Base-by-base conservation (phyloP, 345 rosid genomes). In the Nasturtium officinale region DNA sequence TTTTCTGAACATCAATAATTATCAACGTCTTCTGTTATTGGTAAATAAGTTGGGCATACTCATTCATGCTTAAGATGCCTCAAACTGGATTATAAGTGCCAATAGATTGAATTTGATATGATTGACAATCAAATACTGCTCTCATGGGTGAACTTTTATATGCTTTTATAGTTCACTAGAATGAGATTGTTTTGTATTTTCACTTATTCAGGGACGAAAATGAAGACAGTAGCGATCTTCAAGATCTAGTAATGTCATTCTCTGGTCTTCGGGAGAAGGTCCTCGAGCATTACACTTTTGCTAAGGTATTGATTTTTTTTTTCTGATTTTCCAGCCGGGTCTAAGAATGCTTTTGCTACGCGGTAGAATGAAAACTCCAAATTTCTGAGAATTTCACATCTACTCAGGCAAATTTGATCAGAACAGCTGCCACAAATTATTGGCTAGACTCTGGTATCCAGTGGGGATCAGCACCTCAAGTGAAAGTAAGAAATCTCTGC, bases 391-490 rank as follows among this genome's bases (percentile, higher is more conserved):
- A 45, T 7, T 26, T 61, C 45, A 26, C 65, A 30, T 75, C 20
- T 43, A 37, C 46, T 30, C 83, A 93, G 98, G 97, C 98, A 71
- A 94, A 84, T 81, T 79, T 89, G 81, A 89, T 94, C 72, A 88
- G 97, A 81, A 80, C 90, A 77, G 95, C 97, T 61, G 97, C 91
- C 63, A 82, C 80, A 26, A 81, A 82, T 75, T 94, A 88, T 82
- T 83, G 91, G 77, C 79, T 94, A 72, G 89, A 88, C 77, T 88
- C 98, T 69, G 96, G 97, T 78, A 76, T 91, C 35, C 97, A 89
- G 25, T 91, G 97, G 98, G 97, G 99, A 83, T 77, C 98, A 28
- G 90, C 94, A 12, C 90, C 97, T 78, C 83, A 85, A 70, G 98
- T 95, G 48, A 91, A 90, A 85, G 98, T 94, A 77, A 84, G 86